Evolutionary conservation across 108 stramenopile genomes (phyloP).

Genomic region (Nitzschia palea): DNA sequence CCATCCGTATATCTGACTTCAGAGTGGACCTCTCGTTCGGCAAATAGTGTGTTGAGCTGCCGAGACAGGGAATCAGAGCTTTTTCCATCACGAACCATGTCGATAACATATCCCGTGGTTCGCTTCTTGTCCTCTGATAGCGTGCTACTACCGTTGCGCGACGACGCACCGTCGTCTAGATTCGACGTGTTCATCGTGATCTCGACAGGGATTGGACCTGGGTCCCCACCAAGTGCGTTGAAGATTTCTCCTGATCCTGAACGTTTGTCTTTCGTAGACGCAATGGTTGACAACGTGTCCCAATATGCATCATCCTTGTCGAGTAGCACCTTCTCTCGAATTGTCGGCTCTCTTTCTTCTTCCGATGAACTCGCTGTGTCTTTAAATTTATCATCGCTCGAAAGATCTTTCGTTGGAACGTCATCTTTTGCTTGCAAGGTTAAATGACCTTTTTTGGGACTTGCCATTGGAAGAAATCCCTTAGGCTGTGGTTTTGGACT

Average conservation of each 20-base stretch:
- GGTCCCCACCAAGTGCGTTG: neutral
- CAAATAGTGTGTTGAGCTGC: no score
- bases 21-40: no score
- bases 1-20: no score
- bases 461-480: neutral
- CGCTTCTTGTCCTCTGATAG: no score
- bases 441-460: neutral
- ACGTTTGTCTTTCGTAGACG: conserved; percentile 37
- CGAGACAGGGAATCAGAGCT: neutral
- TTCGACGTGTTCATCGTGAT: conserved; percentile 26
- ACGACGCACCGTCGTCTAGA: neutral
- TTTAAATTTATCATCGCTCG: neutral
- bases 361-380: no score
- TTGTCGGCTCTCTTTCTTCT: neutral
- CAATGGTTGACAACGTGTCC: conserved; percentile 43
- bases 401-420: neutral
- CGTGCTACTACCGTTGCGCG: neutral
- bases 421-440: neutral
- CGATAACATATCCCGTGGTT: neutral
- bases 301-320: conserved; percentile 40
- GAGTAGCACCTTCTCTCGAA: conserved; percentile 17
- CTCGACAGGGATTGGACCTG: conserved; percentile 38
- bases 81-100: neutral
- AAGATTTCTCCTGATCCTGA: conserved; percentile 16
- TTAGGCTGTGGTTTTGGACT: neutral